phyloP scores from a whole-genome alignment of 2,329 filamentous ascomycete species.

The Aspergillus novofumigatus region DNA sequence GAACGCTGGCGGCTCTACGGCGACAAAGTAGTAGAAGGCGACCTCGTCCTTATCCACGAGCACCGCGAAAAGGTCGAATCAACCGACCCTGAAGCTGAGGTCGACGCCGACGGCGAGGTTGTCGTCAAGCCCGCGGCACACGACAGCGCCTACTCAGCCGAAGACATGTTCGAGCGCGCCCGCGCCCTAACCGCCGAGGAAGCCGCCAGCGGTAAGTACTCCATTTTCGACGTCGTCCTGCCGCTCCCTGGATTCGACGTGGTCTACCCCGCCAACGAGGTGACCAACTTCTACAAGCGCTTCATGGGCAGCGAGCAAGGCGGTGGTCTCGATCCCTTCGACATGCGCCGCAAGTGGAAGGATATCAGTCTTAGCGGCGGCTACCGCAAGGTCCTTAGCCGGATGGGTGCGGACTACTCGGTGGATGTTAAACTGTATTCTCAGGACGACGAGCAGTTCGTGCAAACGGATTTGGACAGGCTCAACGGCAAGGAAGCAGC shows the following conservation, averaged over 20 bases:
- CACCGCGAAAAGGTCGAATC: conserved; percentile 47
- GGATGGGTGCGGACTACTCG: conserved; percentile 59
- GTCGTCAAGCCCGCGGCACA: conserved; percentile 58
- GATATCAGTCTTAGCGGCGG: conserved; percentile 85
- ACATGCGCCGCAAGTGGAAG: conserved; percentile 81
- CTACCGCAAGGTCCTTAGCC: conserved; percentile 79
- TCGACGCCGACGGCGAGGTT: conserved; percentile 61
- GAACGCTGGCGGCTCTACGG: conserved; percentile 76
- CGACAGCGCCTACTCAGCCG: conserved; percentile 51
- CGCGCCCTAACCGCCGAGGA: conserved; percentile 74
- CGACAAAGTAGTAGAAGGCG: conserved; percentile 70
- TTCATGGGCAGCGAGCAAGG: conserved; percentile 82
- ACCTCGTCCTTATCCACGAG: conserved; percentile 69
- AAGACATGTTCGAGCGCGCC: conserved; percentile 63
- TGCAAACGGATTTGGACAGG: conserved; percentile 78
- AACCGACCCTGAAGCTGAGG: conserved; percentile 30
- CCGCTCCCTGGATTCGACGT: conserved; percentile 91
- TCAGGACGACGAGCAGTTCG: conserved; percentile 70
- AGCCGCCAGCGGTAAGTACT: conserved; percentile 68
- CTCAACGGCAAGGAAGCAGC: conserved; percentile 44
- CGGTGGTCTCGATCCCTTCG: conserved; percentile 72
- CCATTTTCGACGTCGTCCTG: conserved; percentile 82
- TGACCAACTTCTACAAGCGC: conserved; percentile 75
- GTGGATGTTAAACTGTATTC: conserved; percentile 68
- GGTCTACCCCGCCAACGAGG: conserved; percentile 75